Base-by-base conservation (phyloP, 441 rosid species). In the Adansonia rubrostipa region DNA sequence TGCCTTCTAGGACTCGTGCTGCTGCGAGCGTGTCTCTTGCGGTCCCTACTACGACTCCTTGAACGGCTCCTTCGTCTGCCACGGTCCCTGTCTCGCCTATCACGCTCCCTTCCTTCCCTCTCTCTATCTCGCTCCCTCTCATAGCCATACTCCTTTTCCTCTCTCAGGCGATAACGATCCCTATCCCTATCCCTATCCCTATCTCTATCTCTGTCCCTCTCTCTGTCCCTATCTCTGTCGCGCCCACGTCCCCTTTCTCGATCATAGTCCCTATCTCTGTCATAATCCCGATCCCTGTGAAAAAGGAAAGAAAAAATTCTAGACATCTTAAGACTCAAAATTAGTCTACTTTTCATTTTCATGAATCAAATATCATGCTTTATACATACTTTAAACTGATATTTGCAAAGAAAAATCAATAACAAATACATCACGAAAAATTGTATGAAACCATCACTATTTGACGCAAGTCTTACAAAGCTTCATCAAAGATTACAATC, bases 51-150 rank as follows among this genome's bases (percentile, higher is more conserved):
- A 71, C 84, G 53, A 4, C 57, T 69, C 28, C 73, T 69, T 14
- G 73, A 69, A 48, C 0, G 85, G 78, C 96, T 90, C 84, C 96
- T 92, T 53, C 60, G 14, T 24, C 94, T 87, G 63, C 90, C 89
- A 61, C 90, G 87, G 57, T 90, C 96, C 82, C 90, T 87, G 77
- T 89, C 91, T 77, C 89, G 91, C 77, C 94, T 87, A 58, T 90
- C 92, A 20, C 86, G 83, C 60, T 88, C 90, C 63, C 91, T 90
- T 20, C 90, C 93, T 84, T 91, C 92, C 75, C 90, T 78, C 28
- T 87, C 95, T 78, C 88, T 81, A 19, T 85, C 92, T 57, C 88
- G 85, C 2, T 87, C 93, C 81, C 90, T 84, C 9, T 86, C 93
- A 50, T 85, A 86, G 51, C 92, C 89, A 80, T 92, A 87, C 44